Percentiles rank a stretch among this genome's conserved stretches.
Conservation (phyloP, 2,329 filamentous ascomycete species). For the Zasmidium citrigriseum region DNA sequence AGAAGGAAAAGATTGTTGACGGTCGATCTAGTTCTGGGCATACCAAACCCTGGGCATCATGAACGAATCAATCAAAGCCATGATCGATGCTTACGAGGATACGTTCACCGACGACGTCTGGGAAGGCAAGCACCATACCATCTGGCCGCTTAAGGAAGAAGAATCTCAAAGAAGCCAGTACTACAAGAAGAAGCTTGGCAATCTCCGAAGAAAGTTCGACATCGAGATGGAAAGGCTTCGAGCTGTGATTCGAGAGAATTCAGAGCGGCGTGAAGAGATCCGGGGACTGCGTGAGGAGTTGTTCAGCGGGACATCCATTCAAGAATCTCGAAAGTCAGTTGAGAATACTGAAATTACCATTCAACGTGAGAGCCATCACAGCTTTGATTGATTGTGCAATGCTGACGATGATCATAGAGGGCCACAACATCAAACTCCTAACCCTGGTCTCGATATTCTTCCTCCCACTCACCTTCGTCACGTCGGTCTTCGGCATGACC, state of each 20-base stretch:
- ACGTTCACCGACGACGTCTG: conserved; percentile 62
- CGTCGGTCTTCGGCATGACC: conserved; percentile 57
- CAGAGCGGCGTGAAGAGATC: conserved; percentile 56
- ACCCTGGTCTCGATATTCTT: conserved; percentile 64
- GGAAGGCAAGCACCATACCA: conserved; percentile 55
- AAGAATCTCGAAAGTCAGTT: conserved; percentile 62
- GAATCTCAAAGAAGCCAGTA: conserved; percentile 47
- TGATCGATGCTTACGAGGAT: conserved; percentile 58
- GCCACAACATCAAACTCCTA: conserved; percentile 62
- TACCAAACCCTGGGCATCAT: conserved; percentile 63
- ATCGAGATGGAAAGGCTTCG: conserved; percentile 54
- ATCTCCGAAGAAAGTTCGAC: conserved; percentile 52
- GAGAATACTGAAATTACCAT: conserved; percentile 55
- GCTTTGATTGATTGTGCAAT: neutral
- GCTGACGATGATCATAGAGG: conserved; percentile 39
- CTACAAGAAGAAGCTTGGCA: conserved; percentile 52
- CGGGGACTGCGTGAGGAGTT: conserved; percentile 63
- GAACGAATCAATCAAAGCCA: conserved; percentile 60
- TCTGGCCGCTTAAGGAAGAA: conserved; percentile 58
- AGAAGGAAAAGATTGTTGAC: too few relatives aligned
- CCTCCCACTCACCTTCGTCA: conserved; percentile 63
- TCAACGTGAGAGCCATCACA: conserved; percentile 35
- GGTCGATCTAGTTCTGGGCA: conserved; percentile 53
- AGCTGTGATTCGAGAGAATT: conserved; percentile 42
- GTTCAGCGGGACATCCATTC: conserved; percentile 64